Base-by-base conservation (phyloP, 106 monocot species). In the Apostasia ramifera region DNA sequence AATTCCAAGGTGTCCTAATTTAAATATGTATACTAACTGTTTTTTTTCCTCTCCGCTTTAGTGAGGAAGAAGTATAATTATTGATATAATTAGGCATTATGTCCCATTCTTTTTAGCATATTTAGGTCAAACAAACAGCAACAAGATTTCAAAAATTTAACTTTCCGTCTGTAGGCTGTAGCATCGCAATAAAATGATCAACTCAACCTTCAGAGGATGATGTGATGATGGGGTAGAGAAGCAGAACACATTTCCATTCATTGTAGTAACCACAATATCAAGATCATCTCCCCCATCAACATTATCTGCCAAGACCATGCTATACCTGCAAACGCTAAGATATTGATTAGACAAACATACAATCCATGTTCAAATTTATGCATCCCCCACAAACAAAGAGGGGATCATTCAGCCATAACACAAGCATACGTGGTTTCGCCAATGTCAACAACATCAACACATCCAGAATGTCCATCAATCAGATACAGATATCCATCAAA, bases 281-380 rank as follows among this genome's bases (percentile, higher is more conserved):
- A 99, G 90, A 77, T 98, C 98, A 73, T 98, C 98, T 71, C 98
- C 98, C 79, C 98, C 98, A 82, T 98, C 98, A 72, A 98, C 80
- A 73, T 98, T 98, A 73, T 98, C 98, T 56, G 93, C 98, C 71
- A 98, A 72, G 58, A 87, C 93, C 92, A 93, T 90, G 61, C 78
- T 86, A 73, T 98, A 98, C 40, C 98, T 98, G 90, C 42, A 49
- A 66, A 80, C 63, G 40, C 65, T 46, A 62, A 57, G 39, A 55
- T 40, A 42, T 68, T 2, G 41, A 40, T 41, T 10, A 26, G 52
- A 68, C 7, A 40, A 9, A 68, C 12, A 42, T 54, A 5, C 40
- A 53, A 68, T 3, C 47, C 26, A 69, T 66, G 6, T 50, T n/a
- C 2, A n/a, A 26, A 26, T 26, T 26, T 26, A 26, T 26, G 26